Conservation (phyloP, 2,329 filamentous ascomycete genomes). For the Aureobasidium musti region DNA sequence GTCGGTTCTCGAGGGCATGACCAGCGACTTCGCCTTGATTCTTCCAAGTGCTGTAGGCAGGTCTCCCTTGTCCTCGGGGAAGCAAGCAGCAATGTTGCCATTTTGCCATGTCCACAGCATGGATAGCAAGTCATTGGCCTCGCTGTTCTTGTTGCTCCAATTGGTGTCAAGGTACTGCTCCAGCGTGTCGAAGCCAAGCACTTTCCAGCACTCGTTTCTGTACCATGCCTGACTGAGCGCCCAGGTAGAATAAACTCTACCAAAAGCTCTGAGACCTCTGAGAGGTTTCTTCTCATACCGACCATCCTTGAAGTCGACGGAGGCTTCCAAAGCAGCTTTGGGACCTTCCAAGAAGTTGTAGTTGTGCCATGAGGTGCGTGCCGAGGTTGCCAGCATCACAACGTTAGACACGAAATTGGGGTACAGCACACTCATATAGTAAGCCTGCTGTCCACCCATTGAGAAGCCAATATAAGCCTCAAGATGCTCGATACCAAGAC, state of each 20-base stretch:
- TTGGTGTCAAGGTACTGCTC: constrained; percentile 40
- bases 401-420: constrained; percentile 52
- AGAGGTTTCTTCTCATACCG: constrained; percentile 34
- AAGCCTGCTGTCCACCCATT: constrained; percentile 59
- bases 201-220: constrained; percentile 43
- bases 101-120: constrained; percentile 48
- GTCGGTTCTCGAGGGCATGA: constrained; percentile 48
- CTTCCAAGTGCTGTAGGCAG: constrained; percentile 41
- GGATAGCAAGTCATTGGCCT: constrained; percentile 44
- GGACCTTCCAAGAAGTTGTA: constrained; percentile 59
- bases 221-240: constrained; percentile 47
- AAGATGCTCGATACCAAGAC: constrained; percentile 49
- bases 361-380: constrained; percentile 56
- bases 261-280: constrained; percentile 44
- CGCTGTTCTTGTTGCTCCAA: constrained; percentile 33
- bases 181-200: constrained; percentile 40
- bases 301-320: constrained; percentile 47
- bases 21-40: constrained; percentile 43
- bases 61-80: constrained; percentile 38
- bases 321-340: constrained; percentile 51
- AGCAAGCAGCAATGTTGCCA: constrained; percentile 44
- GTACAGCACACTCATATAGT: constrained; percentile 55
- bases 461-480: constrained; percentile 58
- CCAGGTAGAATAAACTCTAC: constrained; percentile 46
- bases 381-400: constrained; percentile 55